Base-by-base conservation (phyloP, 805 yeast species). In the Blastobotrys muscicola region DNA sequence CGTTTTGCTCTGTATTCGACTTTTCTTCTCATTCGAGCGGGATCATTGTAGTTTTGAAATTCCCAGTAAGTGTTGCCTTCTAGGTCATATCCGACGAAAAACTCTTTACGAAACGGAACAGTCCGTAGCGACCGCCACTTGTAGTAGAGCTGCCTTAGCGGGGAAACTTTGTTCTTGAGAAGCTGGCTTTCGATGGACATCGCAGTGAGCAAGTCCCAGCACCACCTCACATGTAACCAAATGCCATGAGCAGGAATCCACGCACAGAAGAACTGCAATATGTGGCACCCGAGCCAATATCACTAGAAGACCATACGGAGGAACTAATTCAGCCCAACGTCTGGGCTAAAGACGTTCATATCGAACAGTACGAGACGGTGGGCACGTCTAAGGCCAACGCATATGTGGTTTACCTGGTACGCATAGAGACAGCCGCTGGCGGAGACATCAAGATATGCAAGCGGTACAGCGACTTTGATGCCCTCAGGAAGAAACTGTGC, bases 31-130 rank as follows among this genome's bases (percentile, higher is more conserved):
- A 80, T 68, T 45, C 79, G 60, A 20, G 61, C 65, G 51, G 76
- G 68, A 42, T 58, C 56, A 52, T 72, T 70, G 47, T 75, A 78
- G 20, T 74, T 65, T 41, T 70, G 69, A 60, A 81, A 78, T 58
- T 85, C 95, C 94, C 94, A 85, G 64, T 80, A 85, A 1, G 90
- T 78, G 59, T 85, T 85, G 2, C 92, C 94, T 33, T 76, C 78
- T n/a, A 85, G 67, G 56, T 85, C 94, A 56, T 82, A 84, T 40
- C 74, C 74, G 8, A 79, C 69, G 52, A 84, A 83, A 66, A 78
- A 84, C 57, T 69, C 71, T 43, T 70, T 71, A 34, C 94, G 70
- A 59, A 83, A 78, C 0, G 94, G 94, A 3, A 84, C 69, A 37
- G 67, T 72, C 36, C 80, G 62, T 3, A 82, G 60, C 0, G 87